Evolutionary conservation across 305 asterid species (phyloP).

Genomic region (Caryopteris hybrid): DNA sequence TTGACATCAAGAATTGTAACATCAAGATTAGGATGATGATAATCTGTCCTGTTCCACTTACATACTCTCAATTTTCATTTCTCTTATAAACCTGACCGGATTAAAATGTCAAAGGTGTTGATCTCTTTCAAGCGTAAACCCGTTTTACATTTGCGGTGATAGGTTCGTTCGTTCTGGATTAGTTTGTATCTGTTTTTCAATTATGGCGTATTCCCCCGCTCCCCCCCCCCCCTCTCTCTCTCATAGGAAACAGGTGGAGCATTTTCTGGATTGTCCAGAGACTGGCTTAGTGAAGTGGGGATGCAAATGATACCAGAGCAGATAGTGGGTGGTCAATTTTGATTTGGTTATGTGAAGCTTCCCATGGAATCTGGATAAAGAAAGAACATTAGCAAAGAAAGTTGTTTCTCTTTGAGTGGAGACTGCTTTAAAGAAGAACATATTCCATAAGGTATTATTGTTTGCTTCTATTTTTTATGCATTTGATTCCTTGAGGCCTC

Average conservation of each 20-base stretch:
- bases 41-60: neutral
- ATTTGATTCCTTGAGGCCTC: conserved; percentile 33
- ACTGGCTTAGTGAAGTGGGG: conserved; percentile 28
- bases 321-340: conserved; percentile 23
- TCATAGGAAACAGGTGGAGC: conserved; percentile 11
- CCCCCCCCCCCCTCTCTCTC: neutral
- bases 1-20: conserved; percentile 16
- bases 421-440: conserved; percentile 50
- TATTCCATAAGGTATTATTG: conserved; percentile 42
- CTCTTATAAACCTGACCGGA: neutral
- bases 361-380: conserved; percentile 31
- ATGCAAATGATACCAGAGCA: conserved; percentile 36
- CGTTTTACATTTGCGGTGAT: too few species aligned
- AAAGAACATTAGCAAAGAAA: conserved; percentile 40
- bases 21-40: conserved; percentile 12
- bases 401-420: conserved; percentile 59
- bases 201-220: too few species aligned
- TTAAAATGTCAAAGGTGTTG: neutral
- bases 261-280: conserved; percentile 23
- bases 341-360: conserved; percentile 11
- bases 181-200: too few species aligned
- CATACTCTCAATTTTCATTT: neutral
- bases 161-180: too few species aligned
- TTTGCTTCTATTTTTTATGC: conserved; percentile 28
- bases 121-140: neutral